Evolutionary conservation across 2,329 filamentous ascomycete species (phyloP).

Genomic region (Fusarium annulatum): DNA sequence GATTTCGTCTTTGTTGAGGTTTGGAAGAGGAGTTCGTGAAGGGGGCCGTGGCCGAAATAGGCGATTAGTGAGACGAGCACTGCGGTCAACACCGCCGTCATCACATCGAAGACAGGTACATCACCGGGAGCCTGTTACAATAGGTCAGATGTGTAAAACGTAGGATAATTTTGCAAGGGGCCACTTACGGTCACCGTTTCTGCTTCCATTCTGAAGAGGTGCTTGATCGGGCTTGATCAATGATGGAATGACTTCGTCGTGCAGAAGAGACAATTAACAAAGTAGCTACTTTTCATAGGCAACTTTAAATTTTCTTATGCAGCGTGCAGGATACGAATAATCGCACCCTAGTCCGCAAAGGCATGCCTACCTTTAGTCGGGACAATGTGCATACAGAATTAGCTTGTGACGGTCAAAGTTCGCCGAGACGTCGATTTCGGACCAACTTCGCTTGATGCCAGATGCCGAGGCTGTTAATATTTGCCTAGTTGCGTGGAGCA

Average conservation of each 20-base stretch:
- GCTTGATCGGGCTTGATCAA: not conserved
- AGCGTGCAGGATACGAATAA: no score
- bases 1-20: not conserved
- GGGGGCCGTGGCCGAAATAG: not conserved
- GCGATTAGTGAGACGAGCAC: not conserved
- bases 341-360: not conserved
- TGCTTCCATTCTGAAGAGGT: not conserved
- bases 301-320: no score
- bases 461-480: not conserved
- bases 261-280: not conserved
- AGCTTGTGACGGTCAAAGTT: not conserved
- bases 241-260: not conserved
- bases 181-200: not conserved
- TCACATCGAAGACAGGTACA: not conserved
- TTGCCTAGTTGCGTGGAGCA: no score
- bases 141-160: no score
- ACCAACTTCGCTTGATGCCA: not conserved
- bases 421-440: not conserved
- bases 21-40: not conserved
- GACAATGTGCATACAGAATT: not conserved
- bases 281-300: no score
- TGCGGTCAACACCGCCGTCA: not conserved
- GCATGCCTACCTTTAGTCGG: not conserved
- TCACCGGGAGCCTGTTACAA: not conserved
- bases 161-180: no score